Evolutionary conservation across 805 yeast species (phyloP).

Genomic region (Groenewaldozyma tartarivorans): DNA sequence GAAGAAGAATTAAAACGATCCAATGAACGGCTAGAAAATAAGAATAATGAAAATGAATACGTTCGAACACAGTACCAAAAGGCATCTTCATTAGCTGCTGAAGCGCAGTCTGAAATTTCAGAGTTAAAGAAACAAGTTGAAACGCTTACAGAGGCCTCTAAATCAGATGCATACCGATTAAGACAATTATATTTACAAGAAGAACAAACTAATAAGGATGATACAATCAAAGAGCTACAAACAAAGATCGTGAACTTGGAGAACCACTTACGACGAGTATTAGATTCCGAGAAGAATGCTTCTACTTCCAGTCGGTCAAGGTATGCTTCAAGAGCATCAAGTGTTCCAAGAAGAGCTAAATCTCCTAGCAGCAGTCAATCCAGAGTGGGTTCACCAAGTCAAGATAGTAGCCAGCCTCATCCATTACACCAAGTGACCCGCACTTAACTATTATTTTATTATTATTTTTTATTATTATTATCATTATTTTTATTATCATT

Average conservation of each 20-base stretch:
- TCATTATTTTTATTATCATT: neutral
- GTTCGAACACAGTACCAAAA: constrained; percentile 27
- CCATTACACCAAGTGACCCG: constrained; percentile 2
- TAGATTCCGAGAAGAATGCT: constrained; percentile 13
- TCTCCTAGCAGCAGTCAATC: constrained; percentile 7
- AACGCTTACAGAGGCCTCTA: constrained; percentile 15
- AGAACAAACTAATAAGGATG: constrained; percentile 23
- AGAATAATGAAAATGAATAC: constrained; percentile 52
- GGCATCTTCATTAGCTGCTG: constrained; percentile 24
- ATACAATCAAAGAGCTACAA: constrained; percentile 20
- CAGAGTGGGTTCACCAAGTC: constrained; percentile 2
- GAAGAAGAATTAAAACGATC: constrained; percentile 37
- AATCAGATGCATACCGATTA: constrained; percentile 21
- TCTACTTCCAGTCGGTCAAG: constrained; percentile 14
- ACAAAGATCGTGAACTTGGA: constrained; percentile 22
- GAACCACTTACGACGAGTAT: constrained; percentile 22
- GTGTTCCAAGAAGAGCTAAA: constrained; percentile 17
- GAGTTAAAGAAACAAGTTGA: constrained; percentile 19
- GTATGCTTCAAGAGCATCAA: constrained; percentile 18
- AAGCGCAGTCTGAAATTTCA: constrained; percentile 22
- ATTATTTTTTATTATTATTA: neutral
- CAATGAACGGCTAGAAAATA: constrained; percentile 37
- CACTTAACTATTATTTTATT: neutral
- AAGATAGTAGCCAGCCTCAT: constrained; percentile 1
- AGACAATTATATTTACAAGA: constrained; percentile 21